Base-by-base conservation (phyloP, 139 green algal species). In the Picochlorum sp. region DNA sequence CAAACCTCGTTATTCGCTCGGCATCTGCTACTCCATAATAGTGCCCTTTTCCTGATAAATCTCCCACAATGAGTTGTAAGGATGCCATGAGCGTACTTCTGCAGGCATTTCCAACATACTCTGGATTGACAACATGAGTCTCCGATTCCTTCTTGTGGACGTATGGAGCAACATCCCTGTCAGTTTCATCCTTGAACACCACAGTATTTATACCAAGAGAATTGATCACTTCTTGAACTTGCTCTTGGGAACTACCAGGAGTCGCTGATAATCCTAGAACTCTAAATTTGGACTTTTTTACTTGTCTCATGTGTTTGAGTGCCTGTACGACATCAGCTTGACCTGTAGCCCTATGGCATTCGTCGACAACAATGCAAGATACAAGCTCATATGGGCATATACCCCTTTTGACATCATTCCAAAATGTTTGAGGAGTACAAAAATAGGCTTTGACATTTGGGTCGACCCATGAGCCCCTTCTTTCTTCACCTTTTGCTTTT, bases 351-450 rank as follows among this genome's bases (percentile, higher is more conserved):
- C 80, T 68, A 71, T 98, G 92, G 74, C 89, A 96, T 72, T 98
- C 92, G 69, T 97, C 92, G 41, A 98, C 79, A 14, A 98, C 86
- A 28, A 98, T 26, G 54, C 81, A 90, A 50, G 90, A 86, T 57
- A 97, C 65, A 20, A 76, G 15, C 45, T 85, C 66, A 49, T 67
- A 66, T 7, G 82, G 79, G 54, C 81, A 91, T 15, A 86, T 57
- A 67, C 86, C 87, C 11, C 57, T 79, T 47, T n/a, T 52, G 1
- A 98, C 62, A 71, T 98, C 92, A 66, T 93, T 95, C 21, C 85
- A 79, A 50, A 98, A 83, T 21, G 73, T 80, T 71, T 97, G 85
- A 2, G 92, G 91, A 15, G 92, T 98, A 64, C 75, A 83, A 77
- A 96, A 98, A 76, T 96, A 94, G 18, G 91, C 68, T 45, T 85